Evolutionary conservation across 208 protist genomes (phyloP), one percentile per base, ranked within the genome.

Genomic region (Balamuthia mandrillaris): DNA sequence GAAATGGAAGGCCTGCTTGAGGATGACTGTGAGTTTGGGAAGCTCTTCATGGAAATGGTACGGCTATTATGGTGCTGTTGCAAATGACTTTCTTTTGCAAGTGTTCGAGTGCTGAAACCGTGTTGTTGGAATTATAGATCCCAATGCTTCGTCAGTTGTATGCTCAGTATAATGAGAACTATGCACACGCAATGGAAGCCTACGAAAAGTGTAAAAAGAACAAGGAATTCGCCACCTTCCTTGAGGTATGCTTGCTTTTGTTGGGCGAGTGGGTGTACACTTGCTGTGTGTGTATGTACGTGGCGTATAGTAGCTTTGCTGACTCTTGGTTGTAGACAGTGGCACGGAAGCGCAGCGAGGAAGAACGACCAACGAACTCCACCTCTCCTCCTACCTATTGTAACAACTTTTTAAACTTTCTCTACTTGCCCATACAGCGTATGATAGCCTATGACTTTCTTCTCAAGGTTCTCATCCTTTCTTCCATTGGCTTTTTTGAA

Each of bases 401-500:
- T n/a, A 78, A 78, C 31, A 78, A 78, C 29, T 78, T 78, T 49
- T 49, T 78, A n/a, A 78, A 49, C 68, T 78, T 78, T n/a, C 68
- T 78, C 47, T 78, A 78, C 21, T 21, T 78, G 47, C 68, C 68
- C 68, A 78, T 78, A 27, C 68, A 78, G 68, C 68, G 68, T 16
- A 78, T 78, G 29, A 27, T 78, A 33, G 68, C 68, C 41, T 78
- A 78, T 33, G 52, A 78, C 45, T 78, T 49, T 16, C 47, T 78
- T 16, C 45, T 78, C 2, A 78, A 78, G 47, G 68, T 78, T n/a
- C n/a, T n/a, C n/a, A n/a, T n/a, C n/a, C n/a, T n/a, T n/a, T n/a
- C n/a, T n/a, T n/a, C n/a, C n/a, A n/a, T n/a, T n/a, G n/a, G n/a
- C n/a, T n/a, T n/a, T n/a, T n/a, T 10, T 6, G 12, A 44, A 4